These are phyloP conservation scores for Fraxinus platypoda DNA, from an alignment of 305 asterid genomes.

Conservation along the genomic window DNA sequence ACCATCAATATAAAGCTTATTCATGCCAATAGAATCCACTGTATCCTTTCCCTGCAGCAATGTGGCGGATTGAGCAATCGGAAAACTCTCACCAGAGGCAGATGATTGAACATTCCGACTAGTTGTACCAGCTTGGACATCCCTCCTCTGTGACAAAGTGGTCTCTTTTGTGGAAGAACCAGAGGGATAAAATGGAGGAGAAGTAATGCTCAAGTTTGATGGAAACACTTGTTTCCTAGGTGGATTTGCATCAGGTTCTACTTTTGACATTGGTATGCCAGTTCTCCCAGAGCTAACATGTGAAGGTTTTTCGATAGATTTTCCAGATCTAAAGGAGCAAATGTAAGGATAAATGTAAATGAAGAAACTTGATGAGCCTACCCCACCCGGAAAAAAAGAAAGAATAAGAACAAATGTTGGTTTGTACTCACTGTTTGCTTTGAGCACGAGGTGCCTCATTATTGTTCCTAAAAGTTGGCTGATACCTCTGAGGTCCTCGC, in stretches of 20 bases:
- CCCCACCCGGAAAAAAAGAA: neutral
- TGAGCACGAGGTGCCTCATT: conserved; percentile 48
- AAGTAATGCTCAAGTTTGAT: conserved; percentile 83
- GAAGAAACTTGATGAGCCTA: neutral
- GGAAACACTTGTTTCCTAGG: conserved; percentile 65
- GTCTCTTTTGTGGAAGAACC: conserved; percentile 69
- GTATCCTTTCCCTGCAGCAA: conserved; percentile 54
- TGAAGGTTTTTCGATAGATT: conserved; percentile 50
- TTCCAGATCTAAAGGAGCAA: conserved; percentile 50
- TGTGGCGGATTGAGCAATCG: conserved; percentile 40
- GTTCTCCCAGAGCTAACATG: conserved; percentile 48
- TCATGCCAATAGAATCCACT: conserved; percentile 57
- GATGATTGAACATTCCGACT: conserved; percentile 50
- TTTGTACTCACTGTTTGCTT: conserved; percentile 66
- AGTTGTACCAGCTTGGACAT: conserved; percentile 44
- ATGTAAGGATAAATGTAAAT: conserved; percentile 22
- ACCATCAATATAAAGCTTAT: conserved; percentile 57
- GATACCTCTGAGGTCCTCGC: conserved; percentile 91
- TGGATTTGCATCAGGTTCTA: conserved; percentile 43
- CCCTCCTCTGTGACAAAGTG: conserved; percentile 46
- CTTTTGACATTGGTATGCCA: conserved; percentile 45
- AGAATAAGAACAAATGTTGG: neutral
- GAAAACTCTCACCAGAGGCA: conserved; percentile 35
- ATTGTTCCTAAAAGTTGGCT: conserved; percentile 55
- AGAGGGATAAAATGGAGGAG: conserved; percentile 99